phyloP scores from a whole-genome alignment of 2,329 filamentous ascomycete genomes.

The Phoma sp. region DNA sequence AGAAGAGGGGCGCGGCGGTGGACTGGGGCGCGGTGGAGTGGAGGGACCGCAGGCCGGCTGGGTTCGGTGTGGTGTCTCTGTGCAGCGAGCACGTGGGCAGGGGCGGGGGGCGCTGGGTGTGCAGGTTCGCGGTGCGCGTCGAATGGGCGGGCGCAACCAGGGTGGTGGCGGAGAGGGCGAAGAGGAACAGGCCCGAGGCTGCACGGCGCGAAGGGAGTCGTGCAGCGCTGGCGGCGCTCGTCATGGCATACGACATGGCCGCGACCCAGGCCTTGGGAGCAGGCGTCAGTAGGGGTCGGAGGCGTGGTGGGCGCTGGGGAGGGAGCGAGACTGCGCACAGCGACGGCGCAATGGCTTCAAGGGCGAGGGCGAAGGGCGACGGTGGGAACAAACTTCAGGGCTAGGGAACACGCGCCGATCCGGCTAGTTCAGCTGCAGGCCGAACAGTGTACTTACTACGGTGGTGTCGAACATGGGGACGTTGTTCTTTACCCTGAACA shows the following conservation, averaged over 20 bases:
- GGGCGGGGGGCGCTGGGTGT: slow-evolving; percentile 24
- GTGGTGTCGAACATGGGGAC: slow-evolving; percentile 27
- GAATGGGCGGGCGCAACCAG: slow-evolving; percentile 33
- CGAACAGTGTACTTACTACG: slow-evolving; percentile 22
- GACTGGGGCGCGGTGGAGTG: slow-evolving; percentile 39
- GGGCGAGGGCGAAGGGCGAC: background rate
- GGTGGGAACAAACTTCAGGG: slow-evolving; percentile 34
- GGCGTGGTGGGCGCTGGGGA: slow-evolving; percentile 1
- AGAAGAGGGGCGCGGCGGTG: slow-evolving; percentile 39
- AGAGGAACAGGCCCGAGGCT: slow-evolving; percentile 37
- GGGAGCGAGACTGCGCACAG: slow-evolving; percentile 18
- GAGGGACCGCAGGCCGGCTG: slow-evolving; percentile 38
- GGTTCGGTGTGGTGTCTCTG: slow-evolving; percentile 37
- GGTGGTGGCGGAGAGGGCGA: slow-evolving; percentile 40
- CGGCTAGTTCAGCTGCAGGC: slow-evolving; percentile 27
- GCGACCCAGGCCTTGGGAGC: slow-evolving; percentile 39
- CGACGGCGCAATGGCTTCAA: slow-evolving; percentile 29
- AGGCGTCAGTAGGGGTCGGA: slow-evolving; percentile 28
- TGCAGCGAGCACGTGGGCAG: slow-evolving; percentile 41
- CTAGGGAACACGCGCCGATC: slow-evolving; percentile 39
- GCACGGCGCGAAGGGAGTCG: slow-evolving; percentile 33
- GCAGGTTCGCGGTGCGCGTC: slow-evolving; percentile 23
- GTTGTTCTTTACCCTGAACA: background rate
- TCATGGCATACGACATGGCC: slow-evolving; percentile 48
- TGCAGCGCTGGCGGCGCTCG: slow-evolving; percentile 33